Percentiles rank a stretch among this genome's conserved stretches.
Evolutionary conservation across 202 grass and related monocot genomes (phyloP).

Genomic region (Panicum hallii): DNA sequence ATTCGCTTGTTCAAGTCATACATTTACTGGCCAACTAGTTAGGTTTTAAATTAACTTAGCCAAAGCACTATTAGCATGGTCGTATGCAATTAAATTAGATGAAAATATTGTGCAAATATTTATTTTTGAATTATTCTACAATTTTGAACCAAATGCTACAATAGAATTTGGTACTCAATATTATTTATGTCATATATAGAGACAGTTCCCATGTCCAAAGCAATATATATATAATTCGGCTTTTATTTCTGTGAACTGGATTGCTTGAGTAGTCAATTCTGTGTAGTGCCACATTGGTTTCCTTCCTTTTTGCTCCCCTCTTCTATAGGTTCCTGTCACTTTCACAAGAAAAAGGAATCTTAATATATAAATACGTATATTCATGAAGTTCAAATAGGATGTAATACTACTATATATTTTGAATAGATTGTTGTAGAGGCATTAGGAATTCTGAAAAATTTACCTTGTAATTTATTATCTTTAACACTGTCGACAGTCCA

Average conservation of each 20-base stretch:
- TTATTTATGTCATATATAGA: neutral
- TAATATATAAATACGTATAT: neutral
- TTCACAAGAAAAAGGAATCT: neutral
- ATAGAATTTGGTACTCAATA: neutral
- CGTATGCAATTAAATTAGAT: neutral
- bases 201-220: neutral
- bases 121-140: neutral
- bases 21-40: neutral
- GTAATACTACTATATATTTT: neutral
- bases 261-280: conserved; percentile 31
- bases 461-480: neutral
- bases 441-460: neutral
- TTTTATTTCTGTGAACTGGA: conserved; percentile 9
- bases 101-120: neutral
- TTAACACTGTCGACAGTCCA: neutral
- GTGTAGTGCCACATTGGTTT: neutral
- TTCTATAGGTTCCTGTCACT: neutral
- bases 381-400: neutral
- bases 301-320: conserved; percentile 16
- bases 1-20: neutral
- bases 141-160: neutral
- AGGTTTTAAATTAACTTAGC: neutral
- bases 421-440: neutral
- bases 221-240: neutral
- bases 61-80: neutral